Evolutionary conservation across 176 grass and related monocot species (phyloP), one percentile per base, ranked within the genome.

Genomic region (Oryza brachyantha): DNA sequence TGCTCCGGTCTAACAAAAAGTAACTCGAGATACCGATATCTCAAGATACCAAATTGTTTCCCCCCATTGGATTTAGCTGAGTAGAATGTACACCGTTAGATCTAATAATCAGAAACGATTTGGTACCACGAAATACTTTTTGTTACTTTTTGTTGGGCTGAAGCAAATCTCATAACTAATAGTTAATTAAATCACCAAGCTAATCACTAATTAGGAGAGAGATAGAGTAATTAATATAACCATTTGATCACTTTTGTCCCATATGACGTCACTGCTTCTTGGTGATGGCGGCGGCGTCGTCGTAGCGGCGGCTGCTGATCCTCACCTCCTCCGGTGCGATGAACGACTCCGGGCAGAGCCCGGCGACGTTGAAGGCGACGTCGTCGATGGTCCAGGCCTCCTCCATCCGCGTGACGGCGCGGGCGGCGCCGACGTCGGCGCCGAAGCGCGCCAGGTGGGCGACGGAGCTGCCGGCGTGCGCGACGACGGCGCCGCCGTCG

Each of bases 321-420:
- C 76, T 54, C 46, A 97, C 93, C 85, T 97, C 93, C 83, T 90
- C 88, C 21, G 93, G 93, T 58, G 88, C 85, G 21, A 97, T 93
- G 86, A 97, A 97, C 13, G 79, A 90, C 60, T 93, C 93, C 8
- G 81, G 64, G 11, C 90, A 90, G 11, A 97, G 90, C 1, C 93
- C 93, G 12, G 90, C 76, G 21, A 97, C 93, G 79, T 97, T 91
- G 81, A 93, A 93, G 29, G 74, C 82, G 12, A 97, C 90, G 78
- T 97, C 93, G 57, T 97, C 93, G 61, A 97, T 93, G 77, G 73
- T 82, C 93, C 93, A 97, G 62, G 76, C 40, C 72, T 97, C 93
- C 88, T 93, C 93, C 93, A 97, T 97, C 72, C 85, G 46, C 17
- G 90, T 93, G 32, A 91, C 64, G 11, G 83, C 83, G 25, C 80